Evolutionary conservation across 495 filamentous ascomycete species (phyloP).

Genomic region (Tetracladium setigerum): DNA sequence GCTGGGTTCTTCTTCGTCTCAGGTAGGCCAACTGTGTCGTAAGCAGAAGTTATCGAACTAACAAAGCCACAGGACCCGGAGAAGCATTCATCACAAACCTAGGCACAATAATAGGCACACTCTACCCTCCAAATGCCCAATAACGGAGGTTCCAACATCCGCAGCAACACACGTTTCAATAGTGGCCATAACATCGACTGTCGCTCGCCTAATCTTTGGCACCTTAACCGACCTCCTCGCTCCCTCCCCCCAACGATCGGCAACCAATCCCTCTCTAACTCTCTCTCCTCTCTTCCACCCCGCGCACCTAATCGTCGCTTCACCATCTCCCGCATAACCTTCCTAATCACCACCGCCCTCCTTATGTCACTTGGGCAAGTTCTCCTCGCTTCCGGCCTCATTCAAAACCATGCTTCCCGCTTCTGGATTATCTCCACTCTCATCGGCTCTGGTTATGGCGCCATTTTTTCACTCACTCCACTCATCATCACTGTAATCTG

Average conservation of each 20-base stretch:
- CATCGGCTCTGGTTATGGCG: slow-evolving; percentile 87
- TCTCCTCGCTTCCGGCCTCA: slow-evolving; percentile 61
- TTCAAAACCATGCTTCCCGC: slow-evolving; percentile 56
- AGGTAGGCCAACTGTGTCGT: slow-evolving; percentile 4
- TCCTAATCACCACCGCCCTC: slow-evolving; percentile 68
- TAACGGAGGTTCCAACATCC: slow-evolving; percentile 43
- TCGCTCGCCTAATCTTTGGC: slow-evolving; percentile 77
- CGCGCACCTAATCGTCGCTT: slow-evolving; percentile 25
- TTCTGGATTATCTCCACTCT: slow-evolving; percentile 76
- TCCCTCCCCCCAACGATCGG: slow-evolving; percentile 60
- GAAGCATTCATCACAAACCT: slow-evolving; percentile 98
- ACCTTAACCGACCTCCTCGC: slow-evolving; percentile 42
- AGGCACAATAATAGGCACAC: slow-evolving; percentile 82
- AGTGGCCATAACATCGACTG: slow-evolving; percentile 82
- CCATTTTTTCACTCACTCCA: slow-evolving; percentile 78
- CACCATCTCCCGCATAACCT: slow-evolving; percentile 66
- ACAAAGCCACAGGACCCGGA: slow-evolving; percentile 62
- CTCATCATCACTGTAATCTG: slow-evolving; percentile 92
- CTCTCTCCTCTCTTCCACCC: slow-evolving; percentile 19
- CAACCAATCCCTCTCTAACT: slow-evolving; percentile 16
- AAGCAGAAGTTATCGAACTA: slow-evolving; percentile 2
- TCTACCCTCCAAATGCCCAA: slow-evolving; percentile 56
- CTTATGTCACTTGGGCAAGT: slow-evolving; percentile 72
- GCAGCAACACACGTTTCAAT: slow-evolving; percentile 89
- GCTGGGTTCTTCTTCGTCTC: slow-evolving; percentile 82